Base-by-base conservation (phyloP, 2,329 filamentous ascomycete genomes). In the Drechslerella coelobrocha region DNA sequence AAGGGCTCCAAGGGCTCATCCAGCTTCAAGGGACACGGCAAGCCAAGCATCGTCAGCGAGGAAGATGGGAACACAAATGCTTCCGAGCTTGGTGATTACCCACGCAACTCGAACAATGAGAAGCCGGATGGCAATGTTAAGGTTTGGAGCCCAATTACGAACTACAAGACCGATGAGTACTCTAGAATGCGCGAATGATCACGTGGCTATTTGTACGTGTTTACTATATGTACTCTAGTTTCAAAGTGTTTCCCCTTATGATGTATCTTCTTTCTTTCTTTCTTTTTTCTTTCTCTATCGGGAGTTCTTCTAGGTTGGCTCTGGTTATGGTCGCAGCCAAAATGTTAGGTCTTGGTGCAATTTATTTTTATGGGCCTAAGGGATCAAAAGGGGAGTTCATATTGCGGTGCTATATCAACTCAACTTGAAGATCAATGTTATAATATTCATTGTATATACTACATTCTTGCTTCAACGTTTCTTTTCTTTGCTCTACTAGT, bases 1-100 rank as follows among this genome's bases (percentile, higher is more conserved):
- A 69, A 69, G 37, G 53, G 47, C n/a, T 69, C 63, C 56, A 69
- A 69, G 63, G 63, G 63, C 50, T 69, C 63, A 5, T 69, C 63
- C 45, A 69, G 63, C 45, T 69, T 56, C 23, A 61, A 69, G 57
- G 63, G 57, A 45, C 63, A 69, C 52, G 63, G 63, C 52, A 69
- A 69, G 29, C 63, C 63, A 31, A 69, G 63, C 52, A 69, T 69
- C 41, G 63, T 69, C 43, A 61, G 51, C 23, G 63, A 69, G 17
- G 63, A 69, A 43, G 63, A 69, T 39, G 56, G 51, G 47, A 47
- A 52, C 51, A 69, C 63, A 27, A 69, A 69, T 12, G 34, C 63
- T 31, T 69, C 63, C 27, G 63, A 69, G 52, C 51, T 61, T 45
- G 63, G 63, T 51, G 63, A 69, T 19, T 69, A 61, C 23, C 51